phyloP scores from a whole-genome alignment of 768 basidiomycete genomes.

The Cystobasidium ongulense region DNA sequence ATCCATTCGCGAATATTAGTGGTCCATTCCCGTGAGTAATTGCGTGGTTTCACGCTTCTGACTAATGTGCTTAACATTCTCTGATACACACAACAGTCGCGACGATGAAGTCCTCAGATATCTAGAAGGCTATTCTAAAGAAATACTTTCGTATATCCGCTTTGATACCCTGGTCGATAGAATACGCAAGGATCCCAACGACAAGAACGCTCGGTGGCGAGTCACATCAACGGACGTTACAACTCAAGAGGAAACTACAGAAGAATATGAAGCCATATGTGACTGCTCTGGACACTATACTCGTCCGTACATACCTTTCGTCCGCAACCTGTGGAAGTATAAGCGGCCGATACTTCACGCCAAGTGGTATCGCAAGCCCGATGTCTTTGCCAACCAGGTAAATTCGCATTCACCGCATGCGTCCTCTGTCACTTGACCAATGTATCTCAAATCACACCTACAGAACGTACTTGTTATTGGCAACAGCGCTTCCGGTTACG shows the following conservation, averaged over 20 bases:
- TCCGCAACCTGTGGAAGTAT: slow-evolving; percentile 43
- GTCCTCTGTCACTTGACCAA: neutral
- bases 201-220: neutral
- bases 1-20: neutral
- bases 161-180: slow-evolving; percentile 33
- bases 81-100: slow-evolving; percentile 2
- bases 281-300: slow-evolving; percentile 45
- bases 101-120: slow-evolving; percentile 36
- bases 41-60: neutral
- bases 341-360: slow-evolving; percentile 44
- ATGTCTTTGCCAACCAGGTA: slow-evolving; percentile 41
- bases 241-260: neutral
- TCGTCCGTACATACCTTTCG: slow-evolving; percentile 44
- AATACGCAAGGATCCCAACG: slow-evolving; percentile 25
- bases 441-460: neutral
- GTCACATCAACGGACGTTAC: slow-evolving; percentile 45
- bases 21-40: neutral
- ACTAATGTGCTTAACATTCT: neutral
- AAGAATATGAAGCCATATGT: slow-evolving; percentile 44
- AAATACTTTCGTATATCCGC: slow-evolving; percentile 16
- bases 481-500: slow-evolving; percentile 47
- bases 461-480: slow-evolving; percentile 47
- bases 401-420: neutral
- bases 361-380: slow-evolving; percentile 43
- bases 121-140: slow-evolving; percentile 27